Base-by-base conservation (phyloP, 495 filamentous ascomycete species). In the Aspergillus haitiensis region DNA sequence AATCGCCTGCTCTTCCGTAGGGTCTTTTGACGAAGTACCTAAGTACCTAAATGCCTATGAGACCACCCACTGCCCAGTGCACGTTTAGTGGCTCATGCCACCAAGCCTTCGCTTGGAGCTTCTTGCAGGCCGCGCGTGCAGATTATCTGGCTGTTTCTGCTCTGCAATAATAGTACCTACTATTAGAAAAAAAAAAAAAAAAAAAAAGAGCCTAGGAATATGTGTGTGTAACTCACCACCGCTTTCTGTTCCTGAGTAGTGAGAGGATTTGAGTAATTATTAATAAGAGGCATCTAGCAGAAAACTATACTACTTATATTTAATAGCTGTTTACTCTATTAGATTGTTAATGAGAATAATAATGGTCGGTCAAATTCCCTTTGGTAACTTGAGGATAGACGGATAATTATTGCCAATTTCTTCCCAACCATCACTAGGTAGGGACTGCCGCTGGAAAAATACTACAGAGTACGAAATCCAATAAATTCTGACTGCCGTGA, bases 41-140 rank as follows among this genome's bases (percentile, higher is more conserved):
- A 9, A 33, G 21, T 35, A 42, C 7, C 44, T 32, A 44, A 45
- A 16, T 7, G 27, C 34, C 21, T 34, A 34, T 49, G 27, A 61
- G 45, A 55, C 40, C 44, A 50, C 53, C 51, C 37, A 37, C 45
- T 62, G 59, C 59, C 40, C 59, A 62, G 56, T 65, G 63, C 63
- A 53, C 59, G 21, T 55, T 56, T 61, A 44, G 44, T 44, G 46
- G 55, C 55, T 33, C 50, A 27, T 36, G 54, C 59, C 59, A 52
- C 52, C 39, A 47, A 49, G 8, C 18, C 53, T 61, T 64, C 44
- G 62, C 54, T 57, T 45, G 44, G 48, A 57, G 48, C 46, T 52
- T 57, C 59, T 52, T 47, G 34, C 55, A 44, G 55, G 58, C 51
- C 52, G 52, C 46, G 52, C 21, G 45, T 46, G 51, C 56, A 51